Evolutionary conservation across 768 basidiomycete genomes (phyloP).

Genomic region (Neoboletus magnificus): DNA sequence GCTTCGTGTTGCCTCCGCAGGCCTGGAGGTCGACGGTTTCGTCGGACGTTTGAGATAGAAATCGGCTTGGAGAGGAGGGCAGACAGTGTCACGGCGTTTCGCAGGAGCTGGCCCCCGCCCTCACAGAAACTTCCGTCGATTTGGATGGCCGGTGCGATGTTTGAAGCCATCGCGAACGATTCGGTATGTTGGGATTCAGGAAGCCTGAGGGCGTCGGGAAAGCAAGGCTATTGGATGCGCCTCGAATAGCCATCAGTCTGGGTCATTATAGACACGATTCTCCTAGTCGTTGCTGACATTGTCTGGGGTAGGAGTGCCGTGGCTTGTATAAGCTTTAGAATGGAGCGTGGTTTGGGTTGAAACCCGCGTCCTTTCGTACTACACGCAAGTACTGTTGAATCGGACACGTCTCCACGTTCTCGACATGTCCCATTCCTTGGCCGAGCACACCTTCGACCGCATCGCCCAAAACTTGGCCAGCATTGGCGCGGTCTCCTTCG

Average conservation of each 20-base stretch:
- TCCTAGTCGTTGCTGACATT: background rate
- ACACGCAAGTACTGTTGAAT: background rate
- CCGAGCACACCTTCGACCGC: conserved; percentile 8
- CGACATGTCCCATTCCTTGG: background rate
- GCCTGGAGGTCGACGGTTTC: conserved; percentile 56
- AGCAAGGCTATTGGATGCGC: background rate
- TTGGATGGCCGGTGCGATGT: conserved; percentile 14
- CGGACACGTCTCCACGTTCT: too few species aligned
- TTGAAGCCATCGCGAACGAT: conserved; percentile 7
- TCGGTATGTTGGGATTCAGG: background rate
- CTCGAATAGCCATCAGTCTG: background rate
- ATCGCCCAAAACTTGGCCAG: conserved; percentile 26
- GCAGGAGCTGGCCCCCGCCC: conserved; percentile 70
- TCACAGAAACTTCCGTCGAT: conserved; percentile 46
- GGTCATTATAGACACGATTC: background rate
- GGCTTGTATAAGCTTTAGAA: too few species aligned
- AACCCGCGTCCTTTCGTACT: background rate
- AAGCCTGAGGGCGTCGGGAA: background rate
- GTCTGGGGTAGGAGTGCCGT: too few species aligned
- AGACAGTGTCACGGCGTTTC: conserved; percentile 66
- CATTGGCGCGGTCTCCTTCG: conserved; percentile 28
- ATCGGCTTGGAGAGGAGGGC: conserved; percentile 60
- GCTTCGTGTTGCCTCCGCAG: conserved; percentile 71
- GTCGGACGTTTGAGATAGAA: conserved; percentile 58
- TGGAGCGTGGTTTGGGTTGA: background rate